Evolutionary conservation across 148 eudicot genomes (phyloP).

Genomic region (Camellia sinensis): DNA sequence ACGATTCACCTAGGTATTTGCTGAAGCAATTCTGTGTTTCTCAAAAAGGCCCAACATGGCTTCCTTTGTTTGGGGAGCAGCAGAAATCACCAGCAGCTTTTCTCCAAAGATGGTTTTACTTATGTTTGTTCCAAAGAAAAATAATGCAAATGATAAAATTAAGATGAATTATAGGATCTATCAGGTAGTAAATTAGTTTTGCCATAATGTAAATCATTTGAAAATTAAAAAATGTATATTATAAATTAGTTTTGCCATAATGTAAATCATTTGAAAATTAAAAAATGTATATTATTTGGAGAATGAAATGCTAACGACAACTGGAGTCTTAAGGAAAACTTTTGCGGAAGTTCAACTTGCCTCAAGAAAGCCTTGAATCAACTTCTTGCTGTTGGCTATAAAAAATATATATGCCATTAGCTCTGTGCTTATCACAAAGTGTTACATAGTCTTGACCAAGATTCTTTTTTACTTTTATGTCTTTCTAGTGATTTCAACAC

Average conservation of each 20-base stretch:
- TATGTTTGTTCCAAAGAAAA: not conserved
- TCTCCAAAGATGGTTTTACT: not conserved
- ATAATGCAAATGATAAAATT: not conserved
- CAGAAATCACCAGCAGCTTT: not conserved
- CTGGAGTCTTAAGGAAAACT: not conserved
- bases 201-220: no score
- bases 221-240: no score
- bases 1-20: no score
- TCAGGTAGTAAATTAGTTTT: not conserved
- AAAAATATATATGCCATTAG: not conserved
- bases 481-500: not conserved
- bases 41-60: not conserved
- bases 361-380: not conserved
- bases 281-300: not conserved
- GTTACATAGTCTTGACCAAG: not conserved
- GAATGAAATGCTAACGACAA: not conserved
- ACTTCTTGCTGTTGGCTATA: not conserved
- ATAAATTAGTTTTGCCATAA: not conserved
- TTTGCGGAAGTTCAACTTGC: not conserved
- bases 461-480: not conserved
- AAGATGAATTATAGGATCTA: no score
- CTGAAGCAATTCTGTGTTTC: not conserved
- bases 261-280: not conserved
- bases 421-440: not conserved
- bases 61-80: not conserved